phyloP scores from a whole-genome alignment of 495 filamentous ascomycete genomes.

The Penicillium dipodomyicola region DNA sequence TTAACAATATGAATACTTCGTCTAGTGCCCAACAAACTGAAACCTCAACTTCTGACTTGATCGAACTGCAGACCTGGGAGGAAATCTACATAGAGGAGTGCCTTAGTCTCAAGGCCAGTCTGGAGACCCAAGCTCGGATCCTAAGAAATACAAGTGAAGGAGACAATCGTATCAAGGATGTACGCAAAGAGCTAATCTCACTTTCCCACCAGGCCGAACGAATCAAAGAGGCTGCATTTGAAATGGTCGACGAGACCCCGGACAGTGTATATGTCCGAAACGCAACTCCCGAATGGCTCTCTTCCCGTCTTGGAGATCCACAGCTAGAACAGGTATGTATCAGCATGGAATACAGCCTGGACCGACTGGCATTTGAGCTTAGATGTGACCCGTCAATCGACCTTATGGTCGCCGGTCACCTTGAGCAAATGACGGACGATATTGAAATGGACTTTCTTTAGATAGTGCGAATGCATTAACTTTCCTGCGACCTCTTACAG shows the following conservation, averaged over 20 bases:
- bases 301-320: not conserved
- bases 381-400: not conserved
- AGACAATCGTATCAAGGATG: not conserved
- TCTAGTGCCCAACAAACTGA: not conserved
- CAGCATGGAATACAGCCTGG: not conserved
- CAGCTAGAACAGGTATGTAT: not conserved
- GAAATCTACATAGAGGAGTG: not conserved
- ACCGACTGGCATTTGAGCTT: not conserved
- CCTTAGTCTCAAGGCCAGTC: not conserved
- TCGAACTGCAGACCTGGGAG: not conserved
- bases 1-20: not conserved
- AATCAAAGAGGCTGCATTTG: not conserved
- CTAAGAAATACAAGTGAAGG: not conserved
- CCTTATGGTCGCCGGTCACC: not conserved
- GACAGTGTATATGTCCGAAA: not conserved
- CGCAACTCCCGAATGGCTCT: not conserved
- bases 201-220: not conserved
- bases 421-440: not conserved
- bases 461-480: not conserved
- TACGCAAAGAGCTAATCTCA: not conserved
- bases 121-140: not conserved
- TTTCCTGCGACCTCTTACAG: not conserved
- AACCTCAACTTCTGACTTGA: not conserved
- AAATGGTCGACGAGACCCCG: not conserved
- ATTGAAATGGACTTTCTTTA: slow-evolving; percentile 1